Percentiles rank a stretch among this genome's conserved stretches.
These are phyloP conservation scores for Schizonepeta tenuifolia DNA, from an alignment of 257 asterid species.

Conservation along the genomic window DNA sequence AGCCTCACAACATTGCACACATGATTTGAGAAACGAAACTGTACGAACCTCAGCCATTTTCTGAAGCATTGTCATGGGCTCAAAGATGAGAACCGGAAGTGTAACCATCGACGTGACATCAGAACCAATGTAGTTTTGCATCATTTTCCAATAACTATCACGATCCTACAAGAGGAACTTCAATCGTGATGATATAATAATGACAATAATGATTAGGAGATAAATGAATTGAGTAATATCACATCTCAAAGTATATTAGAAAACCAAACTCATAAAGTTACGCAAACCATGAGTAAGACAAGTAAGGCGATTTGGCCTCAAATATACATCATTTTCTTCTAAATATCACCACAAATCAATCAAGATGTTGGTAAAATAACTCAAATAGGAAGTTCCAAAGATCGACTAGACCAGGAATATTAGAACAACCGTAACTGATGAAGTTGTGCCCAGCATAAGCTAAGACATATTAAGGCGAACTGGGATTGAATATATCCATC, in stretches of 20 bases:
- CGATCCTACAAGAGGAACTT: conserved; percentile 69
- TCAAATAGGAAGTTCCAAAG: not conserved
- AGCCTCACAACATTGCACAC: not conserved
- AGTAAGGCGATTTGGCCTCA: not conserved
- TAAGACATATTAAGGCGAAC: not conserved
- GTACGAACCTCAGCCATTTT: conserved; percentile 94
- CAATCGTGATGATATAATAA: not conserved
- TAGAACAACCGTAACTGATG: not conserved
- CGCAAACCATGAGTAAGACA: not conserved
- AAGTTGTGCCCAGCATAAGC: not conserved
- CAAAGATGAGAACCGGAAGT: conserved; percentile 93
- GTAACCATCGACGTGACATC: conserved; percentile 99
- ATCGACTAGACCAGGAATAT: not conserved
- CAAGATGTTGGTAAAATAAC: not conserved
- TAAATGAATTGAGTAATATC: conserved; percentile 10
- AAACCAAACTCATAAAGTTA: not conserved
- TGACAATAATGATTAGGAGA: conserved; percentile 7
- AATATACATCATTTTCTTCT: not conserved
- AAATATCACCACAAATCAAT: not conserved
- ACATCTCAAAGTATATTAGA: not conserved
- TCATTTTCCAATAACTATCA: conserved; percentile 95
- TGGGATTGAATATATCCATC: not conserved
- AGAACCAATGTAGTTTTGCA: conserved; percentile 93
- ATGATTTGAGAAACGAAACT: not conserved
- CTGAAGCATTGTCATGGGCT: conserved; percentile 99